Conservation (phyloP, 306 rosid genomes). For the Vachellia collinsii region DNA sequence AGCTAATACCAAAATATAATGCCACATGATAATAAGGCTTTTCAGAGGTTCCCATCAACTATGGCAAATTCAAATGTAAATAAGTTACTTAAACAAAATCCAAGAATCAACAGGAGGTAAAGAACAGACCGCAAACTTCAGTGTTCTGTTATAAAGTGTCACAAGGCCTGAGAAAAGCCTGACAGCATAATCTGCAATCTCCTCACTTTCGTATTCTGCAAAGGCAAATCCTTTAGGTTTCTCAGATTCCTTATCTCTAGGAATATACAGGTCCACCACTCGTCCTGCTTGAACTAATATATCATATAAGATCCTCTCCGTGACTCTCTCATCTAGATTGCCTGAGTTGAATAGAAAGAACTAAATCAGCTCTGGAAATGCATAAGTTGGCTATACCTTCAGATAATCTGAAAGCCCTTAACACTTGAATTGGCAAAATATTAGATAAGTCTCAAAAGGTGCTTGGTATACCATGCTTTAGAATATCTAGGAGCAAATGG, state of each 20-base stretch:
- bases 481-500: background rate
- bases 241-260: conserved; percentile 84
- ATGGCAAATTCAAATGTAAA: conserved; percentile 24
- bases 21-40: conserved; percentile 1
- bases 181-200: conserved; percentile 86
- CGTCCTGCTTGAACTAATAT: conserved; percentile 89
- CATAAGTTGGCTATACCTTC: background rate
- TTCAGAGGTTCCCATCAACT: conserved; percentile 21
- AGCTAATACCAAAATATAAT: conserved; percentile 12
- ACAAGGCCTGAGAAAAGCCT: conserved; percentile 91
- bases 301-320: conserved; percentile 82
- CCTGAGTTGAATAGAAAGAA: conserved; percentile 52
- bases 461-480: background rate
- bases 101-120: conserved; percentile 22
- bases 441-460: background rate
- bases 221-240: conserved; percentile 83
- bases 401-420: conserved; percentile 10
- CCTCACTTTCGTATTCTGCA: conserved; percentile 86
- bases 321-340: conserved; percentile 90
- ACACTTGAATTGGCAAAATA: conserved; percentile 9
- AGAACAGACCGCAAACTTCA: conserved; percentile 80
- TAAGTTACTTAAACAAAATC: conserved; percentile 24
- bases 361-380: conserved; percentile 11
- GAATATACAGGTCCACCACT: conserved; percentile 78
- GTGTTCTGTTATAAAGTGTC: conserved; percentile 73